Conservation (phyloP, 345 rosid genomes). For the Bruguiera gymnorhiza region DNA sequence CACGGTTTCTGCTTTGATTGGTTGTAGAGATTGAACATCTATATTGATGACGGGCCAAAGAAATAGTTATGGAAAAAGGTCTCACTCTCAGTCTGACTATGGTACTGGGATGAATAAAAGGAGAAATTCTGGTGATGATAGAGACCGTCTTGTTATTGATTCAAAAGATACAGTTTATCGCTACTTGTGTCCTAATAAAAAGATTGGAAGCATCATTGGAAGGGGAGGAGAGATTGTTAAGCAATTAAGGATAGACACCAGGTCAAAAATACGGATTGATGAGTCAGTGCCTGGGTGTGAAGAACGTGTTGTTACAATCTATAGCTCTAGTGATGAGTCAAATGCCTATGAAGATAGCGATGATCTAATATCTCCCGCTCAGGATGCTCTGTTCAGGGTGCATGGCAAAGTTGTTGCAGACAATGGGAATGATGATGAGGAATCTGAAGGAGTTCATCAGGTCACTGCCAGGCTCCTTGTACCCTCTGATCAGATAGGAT, state of each 20-base stretch:
- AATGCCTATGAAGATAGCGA: conserved; percentile 58
- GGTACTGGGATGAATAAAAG: conserved; percentile 66
- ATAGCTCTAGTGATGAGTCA: conserved; percentile 83
- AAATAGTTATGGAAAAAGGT: conserved; percentile 75
- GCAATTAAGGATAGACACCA: conserved; percentile 79
- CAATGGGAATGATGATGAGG: conserved; percentile 60
- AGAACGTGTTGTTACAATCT: conserved; percentile 89
- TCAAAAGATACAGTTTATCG: conserved; percentile 78
- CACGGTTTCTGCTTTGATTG: neutral
- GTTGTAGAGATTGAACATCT: neutral
- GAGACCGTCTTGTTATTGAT: conserved; percentile 55
- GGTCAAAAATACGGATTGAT: conserved; percentile 82
- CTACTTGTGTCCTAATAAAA: conserved; percentile 75
- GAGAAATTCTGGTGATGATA: conserved; percentile 67
- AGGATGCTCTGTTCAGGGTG: conserved; percentile 84
- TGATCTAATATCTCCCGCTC: conserved; percentile 67
- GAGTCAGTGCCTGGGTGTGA: conserved; percentile 73
- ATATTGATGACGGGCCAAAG: conserved; percentile 66
- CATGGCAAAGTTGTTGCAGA: conserved; percentile 81
- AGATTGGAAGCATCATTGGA: conserved; percentile 94
- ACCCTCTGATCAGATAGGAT: conserved; percentile 98
- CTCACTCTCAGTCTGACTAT: conserved; percentile 68
- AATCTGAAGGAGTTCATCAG: conserved; percentile 51
- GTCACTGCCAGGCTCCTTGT: conserved; percentile 81
- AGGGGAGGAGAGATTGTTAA: conserved; percentile 93